Conservation (phyloP, 768 basidiomycete species). For the Amanita rimosa region DNA sequence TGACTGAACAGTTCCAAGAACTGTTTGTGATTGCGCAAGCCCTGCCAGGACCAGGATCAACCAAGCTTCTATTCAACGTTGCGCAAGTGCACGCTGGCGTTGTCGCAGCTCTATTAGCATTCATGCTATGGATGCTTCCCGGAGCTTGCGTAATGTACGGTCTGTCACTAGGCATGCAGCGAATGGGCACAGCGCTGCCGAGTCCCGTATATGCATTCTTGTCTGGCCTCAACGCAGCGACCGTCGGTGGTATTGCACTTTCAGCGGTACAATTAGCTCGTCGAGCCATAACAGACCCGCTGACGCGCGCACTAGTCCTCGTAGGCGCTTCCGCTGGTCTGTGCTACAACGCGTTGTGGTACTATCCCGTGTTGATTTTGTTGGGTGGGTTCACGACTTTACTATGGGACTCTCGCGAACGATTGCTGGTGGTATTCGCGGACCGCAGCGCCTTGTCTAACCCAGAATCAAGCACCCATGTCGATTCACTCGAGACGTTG, state of each 20-base stretch:
- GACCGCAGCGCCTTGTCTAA: no score
- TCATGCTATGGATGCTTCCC: conserved; percentile 35
- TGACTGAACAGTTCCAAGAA: conserved; percentile 24
- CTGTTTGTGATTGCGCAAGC: conserved; percentile 36
- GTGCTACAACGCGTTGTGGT: conserved; percentile 42
- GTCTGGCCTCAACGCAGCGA: conserved; percentile 41
- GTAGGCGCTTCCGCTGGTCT: conserved; percentile 33
- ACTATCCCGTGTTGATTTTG: conserved; percentile 34
- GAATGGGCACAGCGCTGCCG: conserved; percentile 31
- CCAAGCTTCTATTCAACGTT: conserved; percentile 38
- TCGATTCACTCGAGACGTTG: neutral
- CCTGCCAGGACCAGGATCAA: conserved; percentile 36
- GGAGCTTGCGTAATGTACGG: conserved; percentile 36
- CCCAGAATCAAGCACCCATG: no score
- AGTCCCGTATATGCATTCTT: conserved; percentile 35
- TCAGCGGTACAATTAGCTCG: conserved; percentile 36
- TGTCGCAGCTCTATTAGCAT: conserved; percentile 28
- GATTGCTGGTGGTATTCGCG: neutral
- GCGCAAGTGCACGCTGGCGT: conserved; percentile 29
- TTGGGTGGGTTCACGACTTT: conserved; percentile 26
- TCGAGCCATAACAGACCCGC: conserved; percentile 32
- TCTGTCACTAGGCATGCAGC: conserved; percentile 30
- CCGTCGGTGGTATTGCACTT: conserved; percentile 41
- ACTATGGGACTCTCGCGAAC: conserved; percentile 22
- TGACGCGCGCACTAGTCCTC: conserved; percentile 30